phyloP scores from a whole-genome alignment of 768 basidiomycete species.

The Dioszegia aurantiaca region DNA sequence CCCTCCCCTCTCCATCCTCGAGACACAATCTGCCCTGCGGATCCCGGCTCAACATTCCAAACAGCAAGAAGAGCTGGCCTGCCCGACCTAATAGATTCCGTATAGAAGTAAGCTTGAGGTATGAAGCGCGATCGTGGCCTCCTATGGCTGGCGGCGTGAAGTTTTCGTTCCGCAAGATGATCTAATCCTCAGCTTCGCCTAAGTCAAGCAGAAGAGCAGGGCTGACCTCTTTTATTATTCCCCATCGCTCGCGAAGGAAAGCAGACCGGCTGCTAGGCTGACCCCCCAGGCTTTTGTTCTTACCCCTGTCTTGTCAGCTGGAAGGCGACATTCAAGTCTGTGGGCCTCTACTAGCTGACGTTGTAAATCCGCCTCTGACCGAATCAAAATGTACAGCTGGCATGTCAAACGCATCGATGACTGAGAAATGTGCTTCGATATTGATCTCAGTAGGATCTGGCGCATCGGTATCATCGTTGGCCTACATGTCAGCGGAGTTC shows the following conservation, averaged over 20 bases:
- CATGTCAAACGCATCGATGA: slow-evolving; percentile 93
- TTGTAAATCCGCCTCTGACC: slow-evolving; percentile 82
- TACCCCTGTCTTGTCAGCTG: slow-evolving; percentile 54
- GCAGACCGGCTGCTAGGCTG: slow-evolving; percentile 75
- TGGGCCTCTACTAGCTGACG: slow-evolving; percentile 62
- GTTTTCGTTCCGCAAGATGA: slow-evolving; percentile 90
- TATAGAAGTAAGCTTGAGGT: slow-evolving; percentile 89
- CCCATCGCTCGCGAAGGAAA: slow-evolving; percentile 77
- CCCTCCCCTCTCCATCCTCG: slow-evolving; percentile 88
- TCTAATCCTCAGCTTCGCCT: slow-evolving; percentile 43
- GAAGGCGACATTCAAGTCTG: background rate
- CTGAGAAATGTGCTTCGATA: slow-evolving; percentile 60
- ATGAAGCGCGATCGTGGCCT: slow-evolving; percentile 77
- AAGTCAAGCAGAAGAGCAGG: background rate
- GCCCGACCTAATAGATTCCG: slow-evolving; percentile 91
- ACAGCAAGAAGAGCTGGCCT: slow-evolving; percentile 82
- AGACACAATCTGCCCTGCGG: slow-evolving; percentile 87
- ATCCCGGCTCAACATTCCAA: slow-evolving; percentile 85
- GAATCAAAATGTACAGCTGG: slow-evolving; percentile 87
- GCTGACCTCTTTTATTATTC: slow-evolving; percentile 75
- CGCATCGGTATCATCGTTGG: slow-evolving; percentile 35
- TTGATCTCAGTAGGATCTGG: slow-evolving; percentile 48
- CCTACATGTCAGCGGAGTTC: slow-evolving; percentile 22
- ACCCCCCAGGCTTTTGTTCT: slow-evolving; percentile 68
- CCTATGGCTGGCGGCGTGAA: slow-evolving; percentile 94